Evolutionary conservation across 192 early-diverging fungal species (phyloP).

Genomic region (Coemansia sp.): DNA sequence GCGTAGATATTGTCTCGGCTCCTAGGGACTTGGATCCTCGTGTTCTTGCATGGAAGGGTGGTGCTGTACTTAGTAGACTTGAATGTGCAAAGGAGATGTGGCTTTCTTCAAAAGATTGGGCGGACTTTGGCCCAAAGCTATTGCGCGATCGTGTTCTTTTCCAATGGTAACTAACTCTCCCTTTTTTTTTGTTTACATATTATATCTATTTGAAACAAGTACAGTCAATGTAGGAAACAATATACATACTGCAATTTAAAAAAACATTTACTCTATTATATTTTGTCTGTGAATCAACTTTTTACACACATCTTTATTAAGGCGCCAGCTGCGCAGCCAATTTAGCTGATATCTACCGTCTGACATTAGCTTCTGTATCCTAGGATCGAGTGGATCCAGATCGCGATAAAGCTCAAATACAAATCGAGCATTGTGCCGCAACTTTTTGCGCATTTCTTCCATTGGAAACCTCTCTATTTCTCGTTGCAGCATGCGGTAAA

Average conservation of each 20-base stretch:
- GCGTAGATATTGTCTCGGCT: conserved; percentile 68
- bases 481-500: conserved; percentile 29
- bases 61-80: conserved; percentile 70
- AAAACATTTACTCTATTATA: neutral
- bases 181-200: conserved; percentile 1
- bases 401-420: conserved; percentile 47
- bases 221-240: no score
- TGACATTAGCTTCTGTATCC: conserved; percentile 3
- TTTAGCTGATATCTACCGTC: conserved; percentile 25
- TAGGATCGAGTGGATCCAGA: conserved; percentile 11
- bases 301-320: conserved; percentile 10
- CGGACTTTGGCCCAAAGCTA: conserved; percentile 63
- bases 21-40: conserved; percentile 83
- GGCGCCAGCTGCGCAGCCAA: conserved; percentile 37
- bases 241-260: neutral
- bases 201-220: neutral
- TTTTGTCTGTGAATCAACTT: conserved; percentile 6
- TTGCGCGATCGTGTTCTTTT: conserved; percentile 67
- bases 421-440: conserved; percentile 37
- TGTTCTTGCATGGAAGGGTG: conserved; percentile 87
- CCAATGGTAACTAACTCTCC: conserved; percentile 54
- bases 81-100: conserved; percentile 80
- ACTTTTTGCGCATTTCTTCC: conserved; percentile 26
- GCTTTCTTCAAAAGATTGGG: conserved; percentile 73
- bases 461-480: conserved; percentile 17